Conservation (phyloP, 2,329 filamentous ascomycete genomes). For the Aspergillus udagawae region DNA sequence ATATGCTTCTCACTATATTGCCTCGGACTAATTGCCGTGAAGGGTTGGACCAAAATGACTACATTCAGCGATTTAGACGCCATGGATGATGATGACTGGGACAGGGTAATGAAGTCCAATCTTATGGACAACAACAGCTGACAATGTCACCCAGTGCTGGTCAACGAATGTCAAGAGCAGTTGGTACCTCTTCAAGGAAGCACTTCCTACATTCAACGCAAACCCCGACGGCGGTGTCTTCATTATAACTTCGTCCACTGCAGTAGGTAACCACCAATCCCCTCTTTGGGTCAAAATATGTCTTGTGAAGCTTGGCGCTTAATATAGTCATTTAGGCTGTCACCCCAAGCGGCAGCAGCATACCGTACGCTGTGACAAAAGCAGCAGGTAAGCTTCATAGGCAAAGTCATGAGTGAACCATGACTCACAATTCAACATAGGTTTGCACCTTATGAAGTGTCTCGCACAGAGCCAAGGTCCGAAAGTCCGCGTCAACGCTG, state of each 20-base stretch:
- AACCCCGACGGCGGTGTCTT: constrained; percentile 62
- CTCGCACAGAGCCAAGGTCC: constrained; percentile 59
- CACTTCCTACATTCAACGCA: constrained; percentile 54
- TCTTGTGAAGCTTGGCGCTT: constrained; percentile 12
- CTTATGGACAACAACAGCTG: not conserved
- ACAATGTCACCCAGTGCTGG: constrained; percentile 48
- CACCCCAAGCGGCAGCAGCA: constrained; percentile 51
- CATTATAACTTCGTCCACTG: constrained; percentile 60
- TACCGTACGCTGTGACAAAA: constrained; percentile 76
- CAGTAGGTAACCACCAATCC: constrained; percentile 37
- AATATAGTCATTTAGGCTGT: constrained; percentile 38
- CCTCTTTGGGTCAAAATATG: constrained; percentile 4
- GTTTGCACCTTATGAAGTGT: constrained; percentile 63
- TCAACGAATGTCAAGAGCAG: constrained; percentile 58
- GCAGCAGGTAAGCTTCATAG: constrained; percentile 53
- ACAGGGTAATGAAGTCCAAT: constrained; percentile 44
- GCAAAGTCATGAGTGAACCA: not conserved
- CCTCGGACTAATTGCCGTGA: not conserved
- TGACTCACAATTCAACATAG: constrained; percentile 23
- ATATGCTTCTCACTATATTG: not conserved
- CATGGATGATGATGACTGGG: constrained; percentile 60
- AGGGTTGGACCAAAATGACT: constrained; percentile 61
- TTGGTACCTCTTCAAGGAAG: constrained; percentile 53
- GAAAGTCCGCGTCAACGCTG: constrained; percentile 61
- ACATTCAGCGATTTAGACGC: constrained; percentile 56